Evolutionary conservation across 768 basidiomycete genomes (phyloP).

Genomic region (Plicaturopsis crispa): DNA sequence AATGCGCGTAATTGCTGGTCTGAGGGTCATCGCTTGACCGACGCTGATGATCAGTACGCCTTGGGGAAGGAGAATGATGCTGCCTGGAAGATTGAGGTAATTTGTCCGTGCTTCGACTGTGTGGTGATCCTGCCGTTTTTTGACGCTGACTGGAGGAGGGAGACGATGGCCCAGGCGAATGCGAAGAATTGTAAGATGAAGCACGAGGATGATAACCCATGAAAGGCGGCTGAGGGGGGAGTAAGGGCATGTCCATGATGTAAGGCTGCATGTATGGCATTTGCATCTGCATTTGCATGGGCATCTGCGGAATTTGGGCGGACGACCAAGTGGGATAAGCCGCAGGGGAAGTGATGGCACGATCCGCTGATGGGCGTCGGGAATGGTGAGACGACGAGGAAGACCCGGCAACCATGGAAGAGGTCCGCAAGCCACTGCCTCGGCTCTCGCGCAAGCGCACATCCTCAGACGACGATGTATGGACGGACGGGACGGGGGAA

Average conservation of each 20-base stretch:
- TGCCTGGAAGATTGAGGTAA: conserved; percentile 10
- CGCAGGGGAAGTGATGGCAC: conserved; percentile 13
- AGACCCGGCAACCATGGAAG: too few species aligned
- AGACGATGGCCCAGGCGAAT: conserved; percentile 23
- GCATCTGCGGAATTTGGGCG: conserved; percentile 32
- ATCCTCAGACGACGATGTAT: too few species aligned
- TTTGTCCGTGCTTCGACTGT: conserved; percentile 18
- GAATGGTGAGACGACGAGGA: conserved; percentile 16
- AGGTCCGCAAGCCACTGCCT: too few species aligned
- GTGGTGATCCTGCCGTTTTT: conserved; percentile 12
- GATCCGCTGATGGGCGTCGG: conserved; percentile 18
- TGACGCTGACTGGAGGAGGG: conserved; percentile 13
- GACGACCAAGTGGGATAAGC: conserved; percentile 32
- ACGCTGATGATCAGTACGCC: conserved; percentile 17
- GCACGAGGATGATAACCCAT: conserved; percentile 60
- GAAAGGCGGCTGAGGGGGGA: conserved; percentile 70
- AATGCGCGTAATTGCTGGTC: too few species aligned
- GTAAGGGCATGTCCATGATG: conserved; percentile 56
- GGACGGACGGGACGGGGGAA: too few species aligned
- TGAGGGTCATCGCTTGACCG: conserved; percentile 20
- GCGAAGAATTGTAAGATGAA: conserved; percentile 17
- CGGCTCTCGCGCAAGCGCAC: too few species aligned
- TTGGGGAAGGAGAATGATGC: conserved; percentile 12
- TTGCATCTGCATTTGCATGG: too few species aligned
- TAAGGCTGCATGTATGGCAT: too few species aligned